Conservation (phyloP, 495 filamentous ascomycete genomes). For the Penicillium odoratum region DNA sequence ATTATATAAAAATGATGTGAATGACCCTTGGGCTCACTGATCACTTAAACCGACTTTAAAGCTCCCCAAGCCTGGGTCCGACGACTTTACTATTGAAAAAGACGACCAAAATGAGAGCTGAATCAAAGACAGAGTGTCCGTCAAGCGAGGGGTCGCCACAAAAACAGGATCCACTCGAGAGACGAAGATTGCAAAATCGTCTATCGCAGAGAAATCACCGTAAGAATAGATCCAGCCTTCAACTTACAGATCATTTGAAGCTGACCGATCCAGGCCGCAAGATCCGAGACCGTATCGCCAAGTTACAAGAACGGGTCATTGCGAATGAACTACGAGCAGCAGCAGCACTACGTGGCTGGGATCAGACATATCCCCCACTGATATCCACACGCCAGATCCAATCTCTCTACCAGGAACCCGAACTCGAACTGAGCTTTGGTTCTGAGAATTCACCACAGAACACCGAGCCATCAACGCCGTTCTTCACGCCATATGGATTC, state of each 20-base stretch:
- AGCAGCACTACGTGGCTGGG: conserved; percentile 36
- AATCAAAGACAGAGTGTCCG: conserved; percentile 7
- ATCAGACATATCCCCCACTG: conserved; percentile 18
- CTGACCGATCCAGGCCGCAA: conserved; percentile 31
- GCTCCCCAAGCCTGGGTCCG: too few species aligned
- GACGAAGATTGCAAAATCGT: conserved; percentile 36
- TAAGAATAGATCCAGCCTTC: conserved; percentile 7
- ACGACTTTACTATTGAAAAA: neutral
- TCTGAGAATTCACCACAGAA: conserved; percentile 1
- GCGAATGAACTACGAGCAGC: conserved; percentile 41
- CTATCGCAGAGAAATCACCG: conserved; percentile 42
- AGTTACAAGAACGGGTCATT: conserved; percentile 45
- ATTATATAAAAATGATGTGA: neutral
- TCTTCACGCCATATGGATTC: conserved; percentile 4
- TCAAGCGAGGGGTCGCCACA: conserved; percentile 13
- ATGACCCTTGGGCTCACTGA: neutral
- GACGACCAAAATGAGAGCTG: conserved; percentile 14
- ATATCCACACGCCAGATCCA: neutral
- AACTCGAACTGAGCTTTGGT: neutral
- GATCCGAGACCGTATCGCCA: conserved; percentile 44
- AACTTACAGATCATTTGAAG: neutral
- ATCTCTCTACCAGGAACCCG: neutral
- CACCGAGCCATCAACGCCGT: conserved; percentile 11
- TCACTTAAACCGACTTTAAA: too few species aligned
- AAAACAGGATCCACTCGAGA: conserved; percentile 31